Conservation (phyloP, 768 basidiomycete species). For the Filobasidium floriforme region DNA sequence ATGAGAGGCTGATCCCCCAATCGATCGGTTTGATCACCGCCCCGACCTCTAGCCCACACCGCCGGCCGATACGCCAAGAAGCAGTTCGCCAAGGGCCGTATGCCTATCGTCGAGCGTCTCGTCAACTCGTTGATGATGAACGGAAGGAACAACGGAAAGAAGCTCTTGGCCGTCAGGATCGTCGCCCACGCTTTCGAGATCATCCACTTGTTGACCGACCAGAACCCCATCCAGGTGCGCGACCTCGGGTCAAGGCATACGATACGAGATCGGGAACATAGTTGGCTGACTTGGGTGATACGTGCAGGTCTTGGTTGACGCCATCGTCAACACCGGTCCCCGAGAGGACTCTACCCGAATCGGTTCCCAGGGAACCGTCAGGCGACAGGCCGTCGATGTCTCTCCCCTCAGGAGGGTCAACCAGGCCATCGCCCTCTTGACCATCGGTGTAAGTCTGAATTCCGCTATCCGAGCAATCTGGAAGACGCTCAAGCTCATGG, state of each 20-base stretch:
- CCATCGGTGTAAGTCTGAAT: slow-evolving; percentile 83
- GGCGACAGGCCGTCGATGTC: slow-evolving; percentile 99
- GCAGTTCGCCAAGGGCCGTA: slow-evolving; percentile 99
- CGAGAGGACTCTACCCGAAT: slow-evolving; percentile 99
- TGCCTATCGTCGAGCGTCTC: slow-evolving; percentile 99
- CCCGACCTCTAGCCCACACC: slow-evolving; percentile 90
- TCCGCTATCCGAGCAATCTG: no score
- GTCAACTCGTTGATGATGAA: slow-evolving; percentile 98
- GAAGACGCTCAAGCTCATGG: slow-evolving; percentile 17
- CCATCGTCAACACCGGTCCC: slow-evolving; percentile 98
- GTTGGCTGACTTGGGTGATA: not conserved
- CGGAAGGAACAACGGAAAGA: slow-evolving; percentile 99
- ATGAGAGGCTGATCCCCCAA: slow-evolving; percentile 14
- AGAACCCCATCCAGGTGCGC: slow-evolving; percentile 93
- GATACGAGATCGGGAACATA: not conserved
- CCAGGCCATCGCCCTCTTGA: slow-evolving; percentile 90
- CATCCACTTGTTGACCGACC: slow-evolving; percentile 98
- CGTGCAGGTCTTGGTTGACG: slow-evolving; percentile 80
- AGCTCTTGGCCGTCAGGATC: slow-evolving; percentile 96
- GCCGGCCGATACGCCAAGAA: slow-evolving; percentile 99
- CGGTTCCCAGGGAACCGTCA: slow-evolving; percentile 98
- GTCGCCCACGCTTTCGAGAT: slow-evolving; percentile 99
- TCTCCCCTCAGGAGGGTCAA: slow-evolving; percentile 97
- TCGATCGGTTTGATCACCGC: no score
- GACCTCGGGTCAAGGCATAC: not conserved